A percentile compares a stretch with the other conserved stretches of the same genome.
Evolutionary conservation across 2,329 filamentous ascomycete genomes (phyloP).

Genomic region (Talaromyces pinophilus): DNA sequence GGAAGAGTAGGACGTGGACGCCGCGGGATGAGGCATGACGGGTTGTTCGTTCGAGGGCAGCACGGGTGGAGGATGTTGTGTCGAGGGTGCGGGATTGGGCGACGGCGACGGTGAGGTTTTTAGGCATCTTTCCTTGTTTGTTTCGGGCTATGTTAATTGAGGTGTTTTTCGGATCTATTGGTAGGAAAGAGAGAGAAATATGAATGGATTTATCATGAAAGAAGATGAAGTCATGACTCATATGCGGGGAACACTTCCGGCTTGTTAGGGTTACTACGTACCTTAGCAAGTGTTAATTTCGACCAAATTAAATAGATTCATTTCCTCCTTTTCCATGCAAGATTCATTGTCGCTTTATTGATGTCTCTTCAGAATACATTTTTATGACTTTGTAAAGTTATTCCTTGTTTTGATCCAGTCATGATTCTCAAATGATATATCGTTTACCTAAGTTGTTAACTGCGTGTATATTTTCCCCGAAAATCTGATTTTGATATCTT

Average conservation of each 20-base stretch:
- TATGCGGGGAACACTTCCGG: not conserved
- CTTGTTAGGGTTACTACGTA: not conserved
- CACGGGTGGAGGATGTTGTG: constrained; percentile 59
- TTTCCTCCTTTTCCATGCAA: too few species aligned
- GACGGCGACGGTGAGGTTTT: constrained; percentile 48
- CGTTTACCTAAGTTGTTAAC: too few species aligned
- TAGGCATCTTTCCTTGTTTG: constrained; percentile 36
- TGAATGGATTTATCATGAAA: not conserved
- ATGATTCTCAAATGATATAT: too few species aligned
- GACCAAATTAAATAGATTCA: too few species aligned
- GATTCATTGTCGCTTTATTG: too few species aligned
- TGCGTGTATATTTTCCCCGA: too few species aligned
- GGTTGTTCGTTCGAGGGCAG: constrained; percentile 64
- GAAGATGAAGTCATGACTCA: not conserved
- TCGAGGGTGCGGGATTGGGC: constrained; percentile 50
- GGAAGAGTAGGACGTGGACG: constrained; percentile 77
- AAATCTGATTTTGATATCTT: too few species aligned
- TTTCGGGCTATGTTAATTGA: not conserved
- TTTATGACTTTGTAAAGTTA: too few species aligned
- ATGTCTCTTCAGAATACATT: too few species aligned
- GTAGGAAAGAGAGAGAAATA: not conserved
- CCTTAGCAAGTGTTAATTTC: not conserved
- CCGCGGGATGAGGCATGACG: constrained; percentile 60
- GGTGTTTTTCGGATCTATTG: not conserved
- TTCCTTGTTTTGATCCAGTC: too few species aligned